Evolutionary conservation across 305 asterid genomes (phyloP).

Genomic region (Ajuga reptans): DNA sequence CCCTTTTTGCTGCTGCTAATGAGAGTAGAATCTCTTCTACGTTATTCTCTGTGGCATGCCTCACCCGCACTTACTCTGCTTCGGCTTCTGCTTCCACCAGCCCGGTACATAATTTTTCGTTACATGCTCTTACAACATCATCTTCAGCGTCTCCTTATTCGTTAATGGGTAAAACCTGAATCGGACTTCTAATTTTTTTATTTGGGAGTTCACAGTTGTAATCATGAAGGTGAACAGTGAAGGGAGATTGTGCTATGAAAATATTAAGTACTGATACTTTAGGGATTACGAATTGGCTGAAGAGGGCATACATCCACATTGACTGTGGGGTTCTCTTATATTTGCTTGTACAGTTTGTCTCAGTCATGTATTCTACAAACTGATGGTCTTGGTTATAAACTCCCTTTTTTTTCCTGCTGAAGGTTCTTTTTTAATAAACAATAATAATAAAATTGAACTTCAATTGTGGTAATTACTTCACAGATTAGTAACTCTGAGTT

Average conservation of each 20-base stretch:
- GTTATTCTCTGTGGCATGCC: conserved; percentile 11
- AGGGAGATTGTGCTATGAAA: neutral
- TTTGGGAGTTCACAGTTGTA: neutral
- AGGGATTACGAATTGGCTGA: neutral
- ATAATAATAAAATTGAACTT: neutral
- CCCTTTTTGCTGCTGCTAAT: conserved; percentile 7
- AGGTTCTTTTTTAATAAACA: neutral
- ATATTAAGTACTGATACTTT: neutral
- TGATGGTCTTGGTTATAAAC: neutral
- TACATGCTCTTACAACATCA: neutral
- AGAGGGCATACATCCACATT: neutral
- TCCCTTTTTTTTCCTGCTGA: neutral
- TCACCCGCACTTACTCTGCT: conserved; percentile 39
- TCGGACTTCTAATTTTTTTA: neutral
- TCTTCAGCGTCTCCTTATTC: neutral
- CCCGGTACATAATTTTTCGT: conserved; percentile 25
- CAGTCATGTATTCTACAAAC: neutral
- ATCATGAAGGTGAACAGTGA: neutral
- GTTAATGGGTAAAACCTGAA: neutral
- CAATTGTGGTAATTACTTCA: neutral
- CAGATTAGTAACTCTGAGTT: conserved; percentile 64
- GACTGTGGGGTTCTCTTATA: neutral
- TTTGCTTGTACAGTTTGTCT: neutral
- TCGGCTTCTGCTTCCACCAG: conserved; percentile 38
- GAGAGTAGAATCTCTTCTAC: conserved; percentile 7